Percentiles rank a stretch among this genome's conserved stretches.
phyloP scores from a whole-genome alignment of 2,329 filamentous ascomycete species.

The Fusarium udum region DNA sequence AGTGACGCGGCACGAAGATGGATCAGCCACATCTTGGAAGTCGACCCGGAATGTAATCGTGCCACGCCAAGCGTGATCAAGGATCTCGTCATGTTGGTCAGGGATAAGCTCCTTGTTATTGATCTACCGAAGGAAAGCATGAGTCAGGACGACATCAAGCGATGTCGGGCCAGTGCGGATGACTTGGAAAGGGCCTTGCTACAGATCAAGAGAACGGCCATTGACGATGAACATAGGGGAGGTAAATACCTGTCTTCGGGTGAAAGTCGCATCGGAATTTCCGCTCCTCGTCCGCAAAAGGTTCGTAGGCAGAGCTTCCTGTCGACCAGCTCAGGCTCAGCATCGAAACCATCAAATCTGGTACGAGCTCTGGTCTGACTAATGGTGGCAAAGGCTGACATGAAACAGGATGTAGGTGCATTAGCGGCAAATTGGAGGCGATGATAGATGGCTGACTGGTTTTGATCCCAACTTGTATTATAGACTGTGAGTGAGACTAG shows the following conservation, averaged over 20 bases:
- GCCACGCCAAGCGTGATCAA: background rate
- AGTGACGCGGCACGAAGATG: background rate
- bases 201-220: background rate
- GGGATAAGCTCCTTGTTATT: constrained; percentile 13
- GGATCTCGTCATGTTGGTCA: constrained; percentile 12
- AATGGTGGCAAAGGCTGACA: background rate
- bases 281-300: background rate
- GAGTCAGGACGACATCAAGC: background rate
- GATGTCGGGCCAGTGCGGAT: constrained; percentile 1
- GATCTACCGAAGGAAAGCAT: background rate
- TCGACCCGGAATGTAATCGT: constrained; percentile 17
- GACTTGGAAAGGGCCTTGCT: background rate
- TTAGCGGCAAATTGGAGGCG: background rate
- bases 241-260: constrained; percentile 13
- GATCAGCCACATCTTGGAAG: background rate
- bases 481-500: constrained; percentile 8
- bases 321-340: background rate
- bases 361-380: background rate
- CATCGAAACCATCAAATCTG: constrained; percentile 7
- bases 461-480: background rate
- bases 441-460: background rate
- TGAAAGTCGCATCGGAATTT: background rate
- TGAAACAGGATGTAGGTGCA: constrained; percentile 8
- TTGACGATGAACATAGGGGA: background rate
- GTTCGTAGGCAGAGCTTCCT: background rate